Evolutionary conservation across 2,329 filamentous ascomycete species (phyloP).

Genomic region (Fusarium mundagurra): DNA sequence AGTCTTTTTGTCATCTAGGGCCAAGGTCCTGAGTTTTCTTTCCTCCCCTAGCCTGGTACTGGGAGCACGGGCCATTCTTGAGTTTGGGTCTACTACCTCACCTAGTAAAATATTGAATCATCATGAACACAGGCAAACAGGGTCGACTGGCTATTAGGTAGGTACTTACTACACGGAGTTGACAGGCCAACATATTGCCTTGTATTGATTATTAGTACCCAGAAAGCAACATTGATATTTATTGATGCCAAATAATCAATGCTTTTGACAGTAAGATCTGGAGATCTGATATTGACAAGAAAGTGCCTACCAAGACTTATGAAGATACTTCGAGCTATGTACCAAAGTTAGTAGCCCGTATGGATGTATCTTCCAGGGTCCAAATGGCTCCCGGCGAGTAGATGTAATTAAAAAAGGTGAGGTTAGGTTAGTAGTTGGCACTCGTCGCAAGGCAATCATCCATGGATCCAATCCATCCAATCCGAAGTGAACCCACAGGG

Average conservation of each 20-base stretch:
- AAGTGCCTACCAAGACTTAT: neutral
- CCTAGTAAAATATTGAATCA: neutral
- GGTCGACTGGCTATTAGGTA: neutral
- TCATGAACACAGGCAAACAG: neutral
- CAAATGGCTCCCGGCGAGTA: neutral
- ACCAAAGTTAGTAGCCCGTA: neutral
- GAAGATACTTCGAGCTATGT: neutral
- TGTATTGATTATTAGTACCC: neutral
- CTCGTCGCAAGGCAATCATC: neutral
- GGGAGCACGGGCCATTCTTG: slow-evolving; percentile 18
- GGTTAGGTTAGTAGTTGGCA: neutral
- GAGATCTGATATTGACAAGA: neutral
- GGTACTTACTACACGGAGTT: neutral
- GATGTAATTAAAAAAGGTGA: neutral
- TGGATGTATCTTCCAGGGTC: slow-evolving; percentile 22
- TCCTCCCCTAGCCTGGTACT: no score
- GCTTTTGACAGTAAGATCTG: neutral
- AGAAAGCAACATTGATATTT: neutral
- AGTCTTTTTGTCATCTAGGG: no score
- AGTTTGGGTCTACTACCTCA: neutral
- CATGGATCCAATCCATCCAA: neutral
- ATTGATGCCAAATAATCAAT: neutral
- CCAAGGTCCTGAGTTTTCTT: no score
- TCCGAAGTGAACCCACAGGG: slow-evolving; percentile 33
- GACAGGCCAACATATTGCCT: neutral